A percentile compares a stretch with the other conserved stretches of the same genome.
Evolutionary conservation across 2,329 filamentous ascomycete species (phyloP).

Genomic region (Colletotrichum kahawae): DNA sequence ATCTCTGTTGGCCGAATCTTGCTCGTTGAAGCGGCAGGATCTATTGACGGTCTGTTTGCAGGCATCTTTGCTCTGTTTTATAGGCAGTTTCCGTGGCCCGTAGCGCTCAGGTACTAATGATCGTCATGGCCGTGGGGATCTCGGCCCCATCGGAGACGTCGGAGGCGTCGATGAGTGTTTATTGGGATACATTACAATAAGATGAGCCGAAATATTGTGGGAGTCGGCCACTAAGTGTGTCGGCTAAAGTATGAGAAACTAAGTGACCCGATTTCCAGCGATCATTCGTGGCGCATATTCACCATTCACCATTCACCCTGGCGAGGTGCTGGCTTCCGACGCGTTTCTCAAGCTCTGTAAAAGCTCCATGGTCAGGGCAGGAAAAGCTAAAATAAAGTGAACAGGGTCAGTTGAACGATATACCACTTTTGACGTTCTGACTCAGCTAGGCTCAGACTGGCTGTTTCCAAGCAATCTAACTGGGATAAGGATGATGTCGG

Average conservation of each 20-base stretch:
- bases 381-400: slow-evolving; percentile 16
- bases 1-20: slow-evolving; percentile 59
- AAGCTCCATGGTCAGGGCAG: slow-evolving; percentile 36
- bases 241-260: slow-evolving; percentile 47
- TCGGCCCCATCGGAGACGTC: slow-evolving; percentile 67
- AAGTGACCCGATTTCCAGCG: slow-evolving; percentile 44
- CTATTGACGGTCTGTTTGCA: slow-evolving; percentile 54
- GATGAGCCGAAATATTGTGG: slow-evolving; percentile 45
- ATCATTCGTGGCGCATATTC: slow-evolving; percentile 47
- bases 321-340: slow-evolving; percentile 27
- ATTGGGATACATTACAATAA: slow-evolving; percentile 44
- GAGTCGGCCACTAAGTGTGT: slow-evolving; percentile 47
- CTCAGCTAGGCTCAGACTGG: slow-evolving; percentile 7
- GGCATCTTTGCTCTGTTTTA: not conserved
- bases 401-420: not conserved
- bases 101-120: not conserved
- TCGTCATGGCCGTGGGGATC: slow-evolving; percentile 46
- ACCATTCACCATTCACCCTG: slow-evolving; percentile 41
- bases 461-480: not conserved
- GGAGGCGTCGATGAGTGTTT: slow-evolving; percentile 66
- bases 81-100: not conserved
- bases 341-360: slow-evolving; percentile 41
- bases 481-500: slow-evolving; percentile 1
- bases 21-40: slow-evolving; percentile 65
- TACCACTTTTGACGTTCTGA: too few species aligned